Percentiles rank a stretch among this genome's conserved stretches.
Evolutionary conservation across 345 rosid genomes (phyloP).

Genomic region (Eutrema japonicum): DNA sequence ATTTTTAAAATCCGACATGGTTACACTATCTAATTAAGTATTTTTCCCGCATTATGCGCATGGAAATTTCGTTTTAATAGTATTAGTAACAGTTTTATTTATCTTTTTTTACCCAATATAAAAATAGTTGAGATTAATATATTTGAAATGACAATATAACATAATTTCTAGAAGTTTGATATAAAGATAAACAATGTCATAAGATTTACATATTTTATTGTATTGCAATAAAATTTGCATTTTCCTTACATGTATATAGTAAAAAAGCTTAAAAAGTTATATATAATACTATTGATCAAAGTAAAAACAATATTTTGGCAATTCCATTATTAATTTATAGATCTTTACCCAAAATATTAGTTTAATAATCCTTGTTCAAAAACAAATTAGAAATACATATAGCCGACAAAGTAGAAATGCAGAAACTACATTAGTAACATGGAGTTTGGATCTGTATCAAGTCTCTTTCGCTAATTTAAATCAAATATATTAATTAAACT

Average conservation of each 20-base stretch:
- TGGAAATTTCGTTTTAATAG: no score
- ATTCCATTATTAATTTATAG: neutral
- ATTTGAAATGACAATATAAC: no score
- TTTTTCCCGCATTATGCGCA: no score
- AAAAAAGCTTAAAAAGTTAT: neutral
- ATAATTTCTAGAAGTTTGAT: no score
- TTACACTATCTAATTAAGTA: no score
- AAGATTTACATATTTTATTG: no score
- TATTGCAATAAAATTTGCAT: no score
- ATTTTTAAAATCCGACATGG: no score
- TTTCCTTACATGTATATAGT: neutral
- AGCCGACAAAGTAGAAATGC: slow-evolving; percentile 14
- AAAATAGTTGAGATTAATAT: no score
- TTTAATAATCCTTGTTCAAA: slow-evolving; percentile 16
- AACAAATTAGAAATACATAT: neutral
- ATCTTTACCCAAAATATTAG: neutral
- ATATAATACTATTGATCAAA: neutral
- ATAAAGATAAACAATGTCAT: no score
- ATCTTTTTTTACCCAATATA: no score
- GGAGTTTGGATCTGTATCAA: neutral
- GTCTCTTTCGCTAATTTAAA: neutral
- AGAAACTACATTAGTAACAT: slow-evolving; percentile 11
- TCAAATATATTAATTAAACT: neutral
- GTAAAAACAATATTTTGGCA: neutral
- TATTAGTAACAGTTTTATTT: no score